Base-by-base conservation (phyloP, 345 rosid genomes). In the Aethionema arabicum region DNA sequence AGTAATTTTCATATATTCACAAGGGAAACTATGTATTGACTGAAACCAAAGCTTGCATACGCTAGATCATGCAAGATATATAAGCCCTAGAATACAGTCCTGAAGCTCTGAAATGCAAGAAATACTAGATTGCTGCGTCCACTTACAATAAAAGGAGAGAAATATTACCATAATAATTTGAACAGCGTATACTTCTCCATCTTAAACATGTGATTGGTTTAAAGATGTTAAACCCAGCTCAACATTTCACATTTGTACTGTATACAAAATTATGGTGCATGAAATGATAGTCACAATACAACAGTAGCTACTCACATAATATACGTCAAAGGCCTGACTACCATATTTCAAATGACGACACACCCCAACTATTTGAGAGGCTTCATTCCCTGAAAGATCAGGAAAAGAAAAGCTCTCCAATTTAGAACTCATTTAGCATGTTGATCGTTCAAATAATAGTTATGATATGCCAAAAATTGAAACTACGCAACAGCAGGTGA, bases 351-450 rank as follows among this genome's bases (percentile, higher is more conserved):
- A n/a, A 50, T 27, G 15, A 10, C 4, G 2, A 40, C 55, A 58
- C 61, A 71, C 37, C 50, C 65, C 70, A 52, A 45, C 80, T 83
- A 87, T 77, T 77, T 87, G 61, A 90, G 80, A 63, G 92, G 85
- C 85, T 90, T 90, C 82, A 90, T 48, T 30, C 90, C 95, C 95
- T 90, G 80, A 74, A 68, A 72, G 16, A 11, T 35, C 59, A 50
- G 13, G 27, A 51, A 56, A 39, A 40, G 27, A 35, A 29, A 8
- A 2, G 4, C 40, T 31, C 15, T 47, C 47, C 10, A 12, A 10
- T 69, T 48, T 2, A 44, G 33, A 70, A 32, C 56, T 43, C 43
- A 57, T 42, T 13, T 4, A 41, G 55, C 36, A 50, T 41, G 47
- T 14, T 42, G 27, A 57, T 63, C 47, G 32, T 42, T 57, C 21